phyloP scores from a whole-genome alignment of 495 filamentous ascomycete species.

The Penicillium malachiteum region DNA sequence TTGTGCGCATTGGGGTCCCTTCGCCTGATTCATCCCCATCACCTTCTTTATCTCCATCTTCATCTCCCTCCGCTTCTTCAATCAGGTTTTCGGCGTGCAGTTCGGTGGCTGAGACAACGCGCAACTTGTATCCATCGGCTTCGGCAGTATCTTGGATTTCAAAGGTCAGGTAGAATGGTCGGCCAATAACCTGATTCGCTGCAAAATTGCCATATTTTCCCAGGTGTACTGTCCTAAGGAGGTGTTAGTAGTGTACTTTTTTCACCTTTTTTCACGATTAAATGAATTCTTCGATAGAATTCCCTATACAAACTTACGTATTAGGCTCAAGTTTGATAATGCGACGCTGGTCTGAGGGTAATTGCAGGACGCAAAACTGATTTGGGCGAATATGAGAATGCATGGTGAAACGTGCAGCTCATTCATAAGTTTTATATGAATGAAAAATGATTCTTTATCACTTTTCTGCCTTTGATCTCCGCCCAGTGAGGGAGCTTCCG shows the following conservation, averaged over 20 bases:
- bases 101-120: constrained; percentile 77
- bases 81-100: constrained; percentile 71
- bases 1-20: constrained; percentile 70
- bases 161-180: constrained; percentile 87
- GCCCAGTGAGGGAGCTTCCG: constrained; percentile 17
- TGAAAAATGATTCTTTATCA: constrained; percentile 16
- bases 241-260: constrained; percentile 17
- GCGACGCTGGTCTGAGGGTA: constrained; percentile 65
- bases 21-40: constrained; percentile 52
- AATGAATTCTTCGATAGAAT: not conserved
- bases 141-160: constrained; percentile 74
- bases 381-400: constrained; percentile 59
- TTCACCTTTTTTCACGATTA: too few species aligned
- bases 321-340: constrained; percentile 68
- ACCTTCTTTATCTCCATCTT: constrained; percentile 55
- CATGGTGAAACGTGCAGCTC: constrained; percentile 23
- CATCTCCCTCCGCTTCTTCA: constrained; percentile 53
- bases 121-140: constrained; percentile 59
- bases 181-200: constrained; percentile 78
- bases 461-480: constrained; percentile 7
- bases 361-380: constrained; percentile 60
- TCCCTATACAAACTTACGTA: constrained; percentile 57
- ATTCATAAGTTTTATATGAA: not conserved
- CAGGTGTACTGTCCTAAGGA: constrained; percentile 68
- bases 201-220: constrained; percentile 90